Percentiles rank a stretch among this genome's conserved stretches.
Conservation (phyloP, 176 grass and related monocot species). For the Carex scoparia region DNA sequence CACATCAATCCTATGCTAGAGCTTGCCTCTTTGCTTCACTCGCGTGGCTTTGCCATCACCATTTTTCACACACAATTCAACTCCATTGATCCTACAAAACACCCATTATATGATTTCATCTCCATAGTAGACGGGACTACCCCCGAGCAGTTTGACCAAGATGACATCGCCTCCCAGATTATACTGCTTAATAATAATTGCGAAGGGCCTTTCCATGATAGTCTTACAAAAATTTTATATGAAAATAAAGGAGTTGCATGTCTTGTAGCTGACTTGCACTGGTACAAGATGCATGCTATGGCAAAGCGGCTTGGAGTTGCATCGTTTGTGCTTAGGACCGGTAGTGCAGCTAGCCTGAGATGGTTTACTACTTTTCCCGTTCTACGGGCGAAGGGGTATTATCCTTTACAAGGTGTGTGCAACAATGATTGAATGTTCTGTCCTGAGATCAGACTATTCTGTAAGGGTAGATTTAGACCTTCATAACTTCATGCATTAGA, state of each 20-base stretch:
- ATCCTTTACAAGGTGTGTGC: slow-evolving; percentile 1
- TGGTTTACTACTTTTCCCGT: slow-evolving; percentile 1
- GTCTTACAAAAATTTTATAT: neutral
- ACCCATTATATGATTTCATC: slow-evolving; percentile 20
- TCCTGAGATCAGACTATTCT: neutral
- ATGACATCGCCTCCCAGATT: neutral
- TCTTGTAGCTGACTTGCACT: slow-evolving; percentile 22
- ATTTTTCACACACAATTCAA: slow-evolving; percentile 25
- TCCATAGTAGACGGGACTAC: neutral
- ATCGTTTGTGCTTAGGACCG: slow-evolving; percentile 21
- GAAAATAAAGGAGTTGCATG: slow-evolving; percentile 11
- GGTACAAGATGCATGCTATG: slow-evolving; percentile 22
- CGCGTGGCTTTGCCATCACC: slow-evolving; percentile 24
- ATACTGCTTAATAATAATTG: neutral
- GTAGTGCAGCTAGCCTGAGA: slow-evolving; percentile 16
- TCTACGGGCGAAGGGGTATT: slow-evolving; percentile 19
- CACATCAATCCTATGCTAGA: slow-evolving; percentile 27
- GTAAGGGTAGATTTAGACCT: neutral
- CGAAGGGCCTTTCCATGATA: slow-evolving; percentile 19
- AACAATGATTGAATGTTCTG: neutral
- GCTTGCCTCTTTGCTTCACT: slow-evolving; percentile 17
- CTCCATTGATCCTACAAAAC: slow-evolving; percentile 1
- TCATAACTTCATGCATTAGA: neutral
- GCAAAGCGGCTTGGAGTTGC: slow-evolving; percentile 31
- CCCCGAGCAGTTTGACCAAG: neutral